phyloP scores from a whole-genome alignment of 2,329 filamentous ascomycete genomes.

The Trichoderma gracile region DNA sequence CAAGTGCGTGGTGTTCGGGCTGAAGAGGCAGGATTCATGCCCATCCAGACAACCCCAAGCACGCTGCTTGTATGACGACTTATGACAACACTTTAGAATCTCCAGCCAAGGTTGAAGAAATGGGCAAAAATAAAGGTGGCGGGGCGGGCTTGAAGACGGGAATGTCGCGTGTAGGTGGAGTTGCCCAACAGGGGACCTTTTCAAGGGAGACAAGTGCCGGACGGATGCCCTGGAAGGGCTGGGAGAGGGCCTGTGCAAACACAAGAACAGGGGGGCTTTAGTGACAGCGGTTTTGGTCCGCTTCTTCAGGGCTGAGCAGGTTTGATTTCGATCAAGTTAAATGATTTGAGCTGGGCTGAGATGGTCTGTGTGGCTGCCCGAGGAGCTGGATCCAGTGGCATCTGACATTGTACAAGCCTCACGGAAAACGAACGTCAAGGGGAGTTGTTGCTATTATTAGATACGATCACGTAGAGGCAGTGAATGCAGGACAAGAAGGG shows the following conservation, averaged over 20 bases:
- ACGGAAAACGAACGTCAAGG: neutral
- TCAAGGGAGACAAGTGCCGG: neutral
- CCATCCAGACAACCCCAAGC: neutral
- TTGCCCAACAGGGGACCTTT: neutral
- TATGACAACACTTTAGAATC: too few relatives aligned
- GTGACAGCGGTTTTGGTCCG: constrained; percentile 21
- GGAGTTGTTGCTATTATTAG: constrained; percentile 5
- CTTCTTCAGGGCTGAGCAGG: constrained; percentile 1
- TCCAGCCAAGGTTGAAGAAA: neutral
- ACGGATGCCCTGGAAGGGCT: neutral
- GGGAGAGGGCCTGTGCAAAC: neutral
- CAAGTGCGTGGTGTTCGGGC: too few relatives aligned
- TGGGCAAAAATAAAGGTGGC: constrained; percentile 9
- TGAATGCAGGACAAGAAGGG: neutral
- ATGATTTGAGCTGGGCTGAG: neutral
- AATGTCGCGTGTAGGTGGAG: constrained; percentile 25
- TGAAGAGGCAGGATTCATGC: neutral
- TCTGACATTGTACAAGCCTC: neutral
- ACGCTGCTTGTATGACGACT: neutral
- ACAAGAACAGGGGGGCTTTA: neutral
- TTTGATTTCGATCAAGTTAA: constrained; percentile 10
- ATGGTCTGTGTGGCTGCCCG: constrained; percentile 12
- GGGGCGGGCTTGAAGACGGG: constrained; percentile 3
- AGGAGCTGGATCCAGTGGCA: neutral
- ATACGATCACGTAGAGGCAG: neutral